Evolutionary conservation across 2,329 filamentous ascomycete genomes (phyloP), one percentile per base, ranked within the genome.

Genomic region (Bisporella sp.): DNA sequence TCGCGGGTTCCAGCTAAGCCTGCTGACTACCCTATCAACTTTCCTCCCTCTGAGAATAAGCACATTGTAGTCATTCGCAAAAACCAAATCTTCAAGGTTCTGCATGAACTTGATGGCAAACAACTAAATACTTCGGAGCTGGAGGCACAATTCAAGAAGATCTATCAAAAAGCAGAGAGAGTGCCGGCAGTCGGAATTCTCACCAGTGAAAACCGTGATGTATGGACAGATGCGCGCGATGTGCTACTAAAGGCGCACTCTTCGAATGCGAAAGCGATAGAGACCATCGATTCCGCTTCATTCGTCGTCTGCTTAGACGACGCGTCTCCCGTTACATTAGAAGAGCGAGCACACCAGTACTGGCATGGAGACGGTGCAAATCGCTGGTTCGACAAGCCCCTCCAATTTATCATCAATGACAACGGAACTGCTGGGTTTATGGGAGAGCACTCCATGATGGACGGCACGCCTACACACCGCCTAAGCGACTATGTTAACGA

Each of bases 381-480:
- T 76, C 83, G 93, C 59, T 99, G 91, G 91, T 97, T 84, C 66
- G 93, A 99, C 78, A 99, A 99, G 78, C 93, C 93, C 5, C 75
- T 96, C 48, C 92, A 99, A 71, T 97, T 99, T 73, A 95, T 99
- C 67, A 69, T 99, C 73, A 96, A 96, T 70, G 91, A 99, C 68
- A 99, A 99, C 68, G 93, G 93, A 61, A 95, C 93, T 6, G 87
- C 93, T 2, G 93, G 93, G 54, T 99, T 99, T 78, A 92, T 90
- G 78, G 93, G 93, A 64, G 93, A 99, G 73, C 93, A 99, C 78
- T 95, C 88, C 63, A 97, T 99, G 93, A 99, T 99, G 95, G 93
- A 99, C 67, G 93, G 95, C 57, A 99, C 93, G 5, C 91, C 95
- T 1, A 99, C 95, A 2, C 93, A 97, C 72, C 86, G 95, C 42